phyloP scores from a whole-genome alignment of 345 rosid genomes.

The Euphorbia tirucalli region DNA sequence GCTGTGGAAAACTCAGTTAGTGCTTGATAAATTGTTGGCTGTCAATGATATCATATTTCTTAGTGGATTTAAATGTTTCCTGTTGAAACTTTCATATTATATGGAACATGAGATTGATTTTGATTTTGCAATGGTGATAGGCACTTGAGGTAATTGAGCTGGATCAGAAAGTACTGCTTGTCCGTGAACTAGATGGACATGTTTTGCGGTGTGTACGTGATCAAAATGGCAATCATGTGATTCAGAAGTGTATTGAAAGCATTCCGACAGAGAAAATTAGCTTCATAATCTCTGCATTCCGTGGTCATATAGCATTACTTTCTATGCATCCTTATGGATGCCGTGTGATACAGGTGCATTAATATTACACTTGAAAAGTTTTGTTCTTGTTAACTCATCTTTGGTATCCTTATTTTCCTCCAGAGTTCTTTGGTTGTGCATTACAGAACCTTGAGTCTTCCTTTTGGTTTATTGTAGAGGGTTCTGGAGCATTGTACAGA shows the following conservation, averaged over 20 bases:
- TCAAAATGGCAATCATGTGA: conserved; percentile 96
- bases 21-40: background rate
- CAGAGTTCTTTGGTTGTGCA: background rate
- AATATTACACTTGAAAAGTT: background rate
- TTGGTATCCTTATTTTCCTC: background rate
- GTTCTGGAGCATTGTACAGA: conserved; percentile 91
- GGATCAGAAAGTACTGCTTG: conserved; percentile 73
- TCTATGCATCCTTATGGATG: conserved; percentile 98
- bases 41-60: background rate
- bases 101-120: background rate
- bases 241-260: conserved; percentile 92
- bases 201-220: conserved; percentile 90
- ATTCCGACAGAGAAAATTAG: conserved; percentile 70
- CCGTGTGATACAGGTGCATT: conserved; percentile 85
- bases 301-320: conserved; percentile 77
- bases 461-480: conserved; percentile 51
- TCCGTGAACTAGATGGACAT: conserved; percentile 84
- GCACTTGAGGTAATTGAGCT: conserved; percentile 97
- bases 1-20: background rate
- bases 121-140: conserved; percentile 34
- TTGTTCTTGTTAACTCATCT: conserved; percentile 8
- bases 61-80: background rate
- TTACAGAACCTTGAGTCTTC: background rate
- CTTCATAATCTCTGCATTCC: conserved; percentile 75
- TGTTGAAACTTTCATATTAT: background rate